Evolutionary conservation across 352 stramenopile genomes (phyloP).

Genomic region (Pelagophyceae sp.): DNA sequence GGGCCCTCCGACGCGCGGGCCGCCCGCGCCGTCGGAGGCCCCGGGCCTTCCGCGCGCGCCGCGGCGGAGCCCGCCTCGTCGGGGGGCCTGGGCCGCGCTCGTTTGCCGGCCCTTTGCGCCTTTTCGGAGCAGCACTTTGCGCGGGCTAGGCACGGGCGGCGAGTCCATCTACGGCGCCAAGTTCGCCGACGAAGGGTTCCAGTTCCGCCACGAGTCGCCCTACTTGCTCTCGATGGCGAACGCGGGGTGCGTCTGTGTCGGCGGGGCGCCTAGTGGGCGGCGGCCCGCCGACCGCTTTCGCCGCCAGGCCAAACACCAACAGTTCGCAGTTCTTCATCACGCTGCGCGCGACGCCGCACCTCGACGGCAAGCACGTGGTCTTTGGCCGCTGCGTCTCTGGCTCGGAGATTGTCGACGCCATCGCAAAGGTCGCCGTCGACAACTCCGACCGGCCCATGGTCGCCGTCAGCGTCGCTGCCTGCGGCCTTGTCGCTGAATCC

Average conservation of each 20-base stretch:
- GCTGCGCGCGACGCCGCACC: slow-evolving; percentile 76
- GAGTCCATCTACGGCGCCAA: slow-evolving; percentile 86
- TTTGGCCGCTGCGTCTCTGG: slow-evolving; percentile 86
- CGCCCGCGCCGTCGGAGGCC: too few relatives aligned
- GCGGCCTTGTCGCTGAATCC: slow-evolving; percentile 40
- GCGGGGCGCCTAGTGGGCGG: too few relatives aligned
- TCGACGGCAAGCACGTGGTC: slow-evolving; percentile 92
- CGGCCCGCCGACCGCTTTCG: too few relatives aligned
- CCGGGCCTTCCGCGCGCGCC: too few relatives aligned
- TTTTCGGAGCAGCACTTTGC: too few relatives aligned
- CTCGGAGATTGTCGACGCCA: slow-evolving; percentile 5
- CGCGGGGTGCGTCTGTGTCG: slow-evolving; percentile 52
- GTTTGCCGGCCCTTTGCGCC: too few relatives aligned
- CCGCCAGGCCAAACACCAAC: slow-evolving; percentile 95
- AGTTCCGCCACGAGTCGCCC: slow-evolving; percentile 62
- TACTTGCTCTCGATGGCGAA: slow-evolving; percentile 91
- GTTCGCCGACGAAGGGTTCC: slow-evolving; percentile 93
- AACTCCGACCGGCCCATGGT: slow-evolving; percentile 65
- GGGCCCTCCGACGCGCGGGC: slow-evolving; percentile 76
- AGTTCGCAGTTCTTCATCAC: slow-evolving; percentile 99
- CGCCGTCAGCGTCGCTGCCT: slow-evolving; percentile 76
- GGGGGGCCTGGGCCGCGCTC: too few relatives aligned
- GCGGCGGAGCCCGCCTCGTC: too few relatives aligned
- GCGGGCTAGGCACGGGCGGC: slow-evolving; percentile 79
- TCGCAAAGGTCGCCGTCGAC: slow-evolving; percentile 43